These are phyloP conservation scores for Silybum marianum DNA, from an alignment of 129 eudicot genomes.

Conservation along the genomic window DNA sequence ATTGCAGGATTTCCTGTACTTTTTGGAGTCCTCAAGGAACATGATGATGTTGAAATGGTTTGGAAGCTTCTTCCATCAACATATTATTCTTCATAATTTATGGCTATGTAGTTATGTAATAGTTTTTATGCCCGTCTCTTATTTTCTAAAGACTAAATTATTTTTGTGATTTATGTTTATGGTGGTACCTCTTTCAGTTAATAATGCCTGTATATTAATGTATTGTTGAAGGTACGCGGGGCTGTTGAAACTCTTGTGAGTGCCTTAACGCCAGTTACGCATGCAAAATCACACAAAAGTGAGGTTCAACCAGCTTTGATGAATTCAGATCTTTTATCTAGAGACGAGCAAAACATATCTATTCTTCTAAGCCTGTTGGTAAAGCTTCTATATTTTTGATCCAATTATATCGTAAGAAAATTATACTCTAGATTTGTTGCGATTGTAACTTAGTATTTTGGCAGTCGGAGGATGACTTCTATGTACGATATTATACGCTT, in stretches of 20 bases:
- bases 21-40: constrained; percentile 77
- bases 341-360: constrained; percentile 35
- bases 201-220: constrained; percentile 22
- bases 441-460: constrained; percentile 31
- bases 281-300: constrained; percentile 50
- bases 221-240: constrained; percentile 70
- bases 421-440: neutral
- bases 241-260: constrained; percentile 86
- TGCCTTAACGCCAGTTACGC: constrained; percentile 76
- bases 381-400: constrained; percentile 19
- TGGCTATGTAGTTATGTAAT: constrained; percentile 14
- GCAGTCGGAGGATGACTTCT: constrained; percentile 95
- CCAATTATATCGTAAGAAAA: neutral
- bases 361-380: constrained; percentile 37
- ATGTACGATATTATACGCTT: constrained; percentile 85
- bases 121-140: neutral
- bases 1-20: constrained; percentile 86
- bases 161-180: neutral
- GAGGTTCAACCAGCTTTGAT: constrained; percentile 61
- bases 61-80: constrained; percentile 22
- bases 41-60: constrained; percentile 95
- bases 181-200: neutral
- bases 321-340: constrained; percentile 40
- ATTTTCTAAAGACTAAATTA: neutral
- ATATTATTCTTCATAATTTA: constrained; percentile 11